Percentiles rank a stretch among this genome's conserved stretches.
Evolutionary conservation across 192 early-diverging fungal species (phyloP).

Genomic region (Podila verticillata): DNA sequence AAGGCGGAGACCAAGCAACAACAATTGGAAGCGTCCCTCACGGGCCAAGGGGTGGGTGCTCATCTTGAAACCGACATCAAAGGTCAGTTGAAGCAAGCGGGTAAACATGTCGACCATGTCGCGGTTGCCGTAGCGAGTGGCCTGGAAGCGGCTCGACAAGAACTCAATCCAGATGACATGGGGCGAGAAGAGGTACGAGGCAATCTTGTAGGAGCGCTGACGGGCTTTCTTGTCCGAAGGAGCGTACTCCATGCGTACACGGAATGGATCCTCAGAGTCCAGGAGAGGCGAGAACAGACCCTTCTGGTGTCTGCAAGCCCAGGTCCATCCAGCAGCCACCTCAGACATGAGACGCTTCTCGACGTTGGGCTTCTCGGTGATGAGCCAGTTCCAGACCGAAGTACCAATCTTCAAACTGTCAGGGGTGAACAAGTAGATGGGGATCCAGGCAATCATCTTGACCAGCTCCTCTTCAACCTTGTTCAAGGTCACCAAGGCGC

Average conservation of each 20-base stretch:
- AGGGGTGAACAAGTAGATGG: conserved; percentile 81
- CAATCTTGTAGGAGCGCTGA: conserved; percentile 66
- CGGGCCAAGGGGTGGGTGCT: conserved; percentile 78
- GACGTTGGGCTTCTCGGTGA: conserved; percentile 77
- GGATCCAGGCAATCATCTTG: conserved; percentile 87
- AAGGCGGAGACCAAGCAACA: conserved; percentile 79
- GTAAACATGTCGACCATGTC: conserved; percentile 81
- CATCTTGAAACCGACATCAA: conserved; percentile 53
- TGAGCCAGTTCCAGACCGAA: conserved; percentile 91
- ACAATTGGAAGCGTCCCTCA: conserved; percentile 82
- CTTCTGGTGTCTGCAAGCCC: conserved; percentile 76
- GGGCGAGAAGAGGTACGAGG: conserved; percentile 69
- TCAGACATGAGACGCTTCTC: conserved; percentile 86
- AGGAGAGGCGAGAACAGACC: conserved; percentile 81
- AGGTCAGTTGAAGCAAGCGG: conserved; percentile 83
- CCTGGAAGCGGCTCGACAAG: conserved; percentile 84
- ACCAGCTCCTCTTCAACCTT: conserved; percentile 80
- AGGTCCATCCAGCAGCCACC: conserved; percentile 86
- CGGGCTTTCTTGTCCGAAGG: conserved; percentile 85
- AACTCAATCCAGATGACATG: conserved; percentile 92
- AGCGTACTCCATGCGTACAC: conserved; percentile 90
- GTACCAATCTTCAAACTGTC: conserved; percentile 84
- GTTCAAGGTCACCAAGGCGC: conserved; percentile 51
- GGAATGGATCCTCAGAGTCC: conserved; percentile 81
- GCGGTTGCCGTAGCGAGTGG: conserved; percentile 75